Percentiles rank a stretch among this genome's conserved stretches.
These are phyloP conservation scores for Luffa acutangula DNA, from an alignment of 306 rosid genomes.

Conservation along the genomic window DNA sequence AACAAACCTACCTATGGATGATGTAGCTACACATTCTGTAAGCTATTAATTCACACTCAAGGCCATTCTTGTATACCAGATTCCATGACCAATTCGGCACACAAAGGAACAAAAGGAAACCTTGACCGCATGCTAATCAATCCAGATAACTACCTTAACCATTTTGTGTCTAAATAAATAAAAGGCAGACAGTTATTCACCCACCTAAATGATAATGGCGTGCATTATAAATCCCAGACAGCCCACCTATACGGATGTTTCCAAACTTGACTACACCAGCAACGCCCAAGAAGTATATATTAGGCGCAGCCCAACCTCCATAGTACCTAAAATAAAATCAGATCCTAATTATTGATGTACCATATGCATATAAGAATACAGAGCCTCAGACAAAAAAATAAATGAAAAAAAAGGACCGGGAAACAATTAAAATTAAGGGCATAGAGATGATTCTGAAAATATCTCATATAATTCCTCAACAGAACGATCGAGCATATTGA, in stretches of 20 bases:
- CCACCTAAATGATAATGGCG: conserved; percentile 63
- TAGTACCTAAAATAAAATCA: conserved; percentile 42
- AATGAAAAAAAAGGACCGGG: neutral
- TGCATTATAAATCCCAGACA: conserved; percentile 81
- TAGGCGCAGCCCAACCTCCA: conserved; percentile 99
- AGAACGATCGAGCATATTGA: neutral
- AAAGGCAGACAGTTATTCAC: neutral
- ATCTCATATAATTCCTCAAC: neutral
- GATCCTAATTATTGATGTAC: neutral
- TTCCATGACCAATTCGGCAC: neutral
- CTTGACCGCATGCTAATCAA: neutral
- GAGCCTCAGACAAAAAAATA: neutral
- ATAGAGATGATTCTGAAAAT: neutral
- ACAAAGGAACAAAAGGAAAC: neutral
- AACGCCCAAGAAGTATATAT: conserved; percentile 78
- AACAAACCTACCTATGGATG: neutral
- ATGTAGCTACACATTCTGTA: neutral
- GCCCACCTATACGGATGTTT: conserved; percentile 77
- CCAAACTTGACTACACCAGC: conserved; percentile 92
- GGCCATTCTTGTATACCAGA: neutral
- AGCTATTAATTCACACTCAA: neutral
- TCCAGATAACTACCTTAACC: neutral
- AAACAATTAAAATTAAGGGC: neutral
- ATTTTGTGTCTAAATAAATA: neutral
- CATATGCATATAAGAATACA: neutral